Evolutionary conservation across 768 basidiomycete genomes (phyloP).

Genomic region (Rhodosporidiobolus sp.): DNA sequence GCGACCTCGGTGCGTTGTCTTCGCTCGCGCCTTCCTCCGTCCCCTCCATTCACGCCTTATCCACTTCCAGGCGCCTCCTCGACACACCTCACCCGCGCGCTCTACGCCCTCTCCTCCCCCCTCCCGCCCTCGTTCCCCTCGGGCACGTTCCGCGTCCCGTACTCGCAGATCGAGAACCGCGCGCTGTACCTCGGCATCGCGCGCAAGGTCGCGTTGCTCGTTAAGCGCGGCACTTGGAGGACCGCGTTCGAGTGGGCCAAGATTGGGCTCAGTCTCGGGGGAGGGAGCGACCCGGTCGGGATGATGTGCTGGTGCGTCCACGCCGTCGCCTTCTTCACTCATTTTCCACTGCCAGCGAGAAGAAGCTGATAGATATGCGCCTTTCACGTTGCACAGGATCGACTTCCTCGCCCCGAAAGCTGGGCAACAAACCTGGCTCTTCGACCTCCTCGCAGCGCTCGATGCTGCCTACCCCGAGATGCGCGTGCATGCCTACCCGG

Average conservation of each 20-base stretch:
- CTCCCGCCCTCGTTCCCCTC: slow-evolving; percentile 79
- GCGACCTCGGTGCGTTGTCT: slow-evolving; percentile 58
- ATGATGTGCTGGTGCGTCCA: slow-evolving; percentile 60
- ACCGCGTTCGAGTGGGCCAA: slow-evolving; percentile 88
- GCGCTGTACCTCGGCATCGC: slow-evolving; percentile 87
- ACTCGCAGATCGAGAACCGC: slow-evolving; percentile 83
- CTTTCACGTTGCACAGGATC: slow-evolving; percentile 52
- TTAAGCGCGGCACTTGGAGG: slow-evolving; percentile 80
- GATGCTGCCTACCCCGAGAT: slow-evolving; percentile 47
- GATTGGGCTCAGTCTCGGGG: slow-evolving; percentile 41
- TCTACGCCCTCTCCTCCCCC: slow-evolving; percentile 87
- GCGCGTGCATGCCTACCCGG: slow-evolving; percentile 67
- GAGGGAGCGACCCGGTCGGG: slow-evolving; percentile 34
- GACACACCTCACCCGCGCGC: slow-evolving; percentile 77
- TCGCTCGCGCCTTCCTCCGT: background rate
- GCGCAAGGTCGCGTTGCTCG: slow-evolving; percentile 78
- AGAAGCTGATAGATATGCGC: background rate
- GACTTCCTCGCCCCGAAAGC: slow-evolving; percentile 82
- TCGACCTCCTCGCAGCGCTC: slow-evolving; percentile 53
- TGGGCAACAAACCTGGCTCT: slow-evolving; percentile 73
- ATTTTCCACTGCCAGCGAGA: background rate
- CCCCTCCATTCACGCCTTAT: background rate
- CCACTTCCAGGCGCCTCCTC: slow-evolving; percentile 55
- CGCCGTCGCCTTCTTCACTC: too few species aligned
- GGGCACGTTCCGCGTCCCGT: slow-evolving; percentile 80